phyloP scores from a whole-genome alignment of 768 basidiomycete genomes.

The Psilocybe tampanensis region DNA sequence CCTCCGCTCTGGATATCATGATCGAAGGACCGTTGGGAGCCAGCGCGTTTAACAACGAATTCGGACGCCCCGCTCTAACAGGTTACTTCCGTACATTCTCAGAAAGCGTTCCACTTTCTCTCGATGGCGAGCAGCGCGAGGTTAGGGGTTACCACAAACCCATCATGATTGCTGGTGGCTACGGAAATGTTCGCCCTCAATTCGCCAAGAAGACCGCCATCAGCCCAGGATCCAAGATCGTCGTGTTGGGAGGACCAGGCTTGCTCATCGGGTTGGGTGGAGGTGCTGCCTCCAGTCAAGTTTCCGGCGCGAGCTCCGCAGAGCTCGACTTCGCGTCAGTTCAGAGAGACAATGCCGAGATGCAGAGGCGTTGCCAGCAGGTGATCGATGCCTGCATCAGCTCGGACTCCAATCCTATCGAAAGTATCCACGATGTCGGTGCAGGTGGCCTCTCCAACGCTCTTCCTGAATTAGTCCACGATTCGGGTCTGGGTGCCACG shows the following conservation, averaged over 20 bases:
- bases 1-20: conserved; percentile 96
- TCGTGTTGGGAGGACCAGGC: conserved; percentile 95
- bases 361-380: conserved; percentile 96
- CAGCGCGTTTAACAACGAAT: conserved; percentile 97
- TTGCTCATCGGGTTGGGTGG: conserved; percentile 97
- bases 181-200: conserved; percentile 87
- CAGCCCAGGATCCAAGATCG: conserved; percentile 78
- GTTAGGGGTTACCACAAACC: conserved; percentile 98
- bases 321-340: conserved; percentile 98
- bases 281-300: conserved; percentile 94
- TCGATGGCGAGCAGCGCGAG: conserved; percentile 52
- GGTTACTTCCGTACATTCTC: conserved; percentile 97
- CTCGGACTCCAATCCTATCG: conserved; percentile 71
- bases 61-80: conserved; percentile 88
- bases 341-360: conserved; percentile 97
- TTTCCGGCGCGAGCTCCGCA: conserved; percentile 86
- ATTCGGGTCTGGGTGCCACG: conserved; percentile 85
- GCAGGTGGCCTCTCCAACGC: conserved; percentile 98
- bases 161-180: conserved; percentile 98
- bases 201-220: conserved; percentile 83
- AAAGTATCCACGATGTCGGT: conserved; percentile 98
- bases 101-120: conserved; percentile 64
- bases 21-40: conserved; percentile 93
- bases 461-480: conserved; percentile 95
- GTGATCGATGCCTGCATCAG: conserved; percentile 92